A percentile compares a stretch with the other conserved stretches of the same genome.
Conservation (phyloP, 129 eudicot species). For the Arctium lappa region DNA sequence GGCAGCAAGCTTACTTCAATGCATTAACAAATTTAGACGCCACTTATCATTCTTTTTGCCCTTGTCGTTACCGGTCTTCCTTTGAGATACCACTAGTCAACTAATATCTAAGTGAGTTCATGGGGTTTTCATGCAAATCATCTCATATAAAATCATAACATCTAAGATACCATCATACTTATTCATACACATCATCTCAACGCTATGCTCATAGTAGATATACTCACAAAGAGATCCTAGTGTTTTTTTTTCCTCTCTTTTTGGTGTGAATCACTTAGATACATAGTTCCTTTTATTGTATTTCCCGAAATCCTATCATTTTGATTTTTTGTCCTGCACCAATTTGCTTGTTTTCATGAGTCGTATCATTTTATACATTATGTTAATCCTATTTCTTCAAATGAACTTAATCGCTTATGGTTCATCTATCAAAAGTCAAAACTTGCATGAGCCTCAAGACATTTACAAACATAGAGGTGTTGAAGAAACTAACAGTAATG, state of each 20-base stretch:
- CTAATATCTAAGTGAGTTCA: too few species aligned
- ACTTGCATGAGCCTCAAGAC: background rate
- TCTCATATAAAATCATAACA: too few species aligned
- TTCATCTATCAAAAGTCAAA: background rate
- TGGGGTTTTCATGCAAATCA: too few species aligned
- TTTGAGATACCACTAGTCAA: too few species aligned
- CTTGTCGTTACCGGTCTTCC: too few species aligned
- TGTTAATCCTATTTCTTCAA: background rate
- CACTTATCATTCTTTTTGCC: constrained; percentile 77
- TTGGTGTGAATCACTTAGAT: background rate
- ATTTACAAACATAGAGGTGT: background rate
- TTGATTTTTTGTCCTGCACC: background rate
- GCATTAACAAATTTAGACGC: constrained; percentile 73
- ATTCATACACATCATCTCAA: background rate
- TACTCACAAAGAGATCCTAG: background rate
- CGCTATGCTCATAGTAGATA: background rate
- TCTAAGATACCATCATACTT: too few species aligned
- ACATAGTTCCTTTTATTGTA: background rate
- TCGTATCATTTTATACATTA: background rate
- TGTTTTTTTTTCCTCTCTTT: background rate
- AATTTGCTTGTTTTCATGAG: background rate
- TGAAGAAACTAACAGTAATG: background rate
- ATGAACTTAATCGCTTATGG: background rate
- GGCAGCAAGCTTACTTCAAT: constrained; percentile 88
- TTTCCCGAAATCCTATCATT: background rate